Percentiles rank a stretch among this genome's conserved stretches.
These are phyloP conservation scores for Botrytis hyacinthi DNA, from an alignment of 2,329 filamentous ascomycete genomes.

Conservation along the genomic window DNA sequence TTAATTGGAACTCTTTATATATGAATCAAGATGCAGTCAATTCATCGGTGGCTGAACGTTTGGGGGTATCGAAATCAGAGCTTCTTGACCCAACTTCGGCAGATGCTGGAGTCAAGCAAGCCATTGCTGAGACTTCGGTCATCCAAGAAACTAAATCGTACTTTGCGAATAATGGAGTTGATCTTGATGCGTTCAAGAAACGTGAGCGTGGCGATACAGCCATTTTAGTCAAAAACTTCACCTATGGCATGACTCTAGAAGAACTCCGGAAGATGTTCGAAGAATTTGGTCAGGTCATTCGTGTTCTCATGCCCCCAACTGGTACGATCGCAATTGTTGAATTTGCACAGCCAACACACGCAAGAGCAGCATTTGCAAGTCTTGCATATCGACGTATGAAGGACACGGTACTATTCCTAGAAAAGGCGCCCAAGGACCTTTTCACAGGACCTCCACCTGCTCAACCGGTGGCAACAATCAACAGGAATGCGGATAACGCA, in stretches of 20 bases:
- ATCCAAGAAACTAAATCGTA: slow-evolving; percentile 96
- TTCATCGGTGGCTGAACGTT: slow-evolving; percentile 77
- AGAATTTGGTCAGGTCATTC: slow-evolving; percentile 71
- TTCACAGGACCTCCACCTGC: slow-evolving; percentile 48
- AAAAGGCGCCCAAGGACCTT: slow-evolving; percentile 85
- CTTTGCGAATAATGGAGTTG: slow-evolving; percentile 82
- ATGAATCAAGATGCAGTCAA: slow-evolving; percentile 97
- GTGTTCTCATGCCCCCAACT: slow-evolving; percentile 86
- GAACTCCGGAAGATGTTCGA: slow-evolving; percentile 52
- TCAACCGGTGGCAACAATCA: slow-evolving; percentile 24
- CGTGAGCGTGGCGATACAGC: slow-evolving; percentile 80
- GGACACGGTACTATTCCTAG: slow-evolving; percentile 86
- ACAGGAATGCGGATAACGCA: slow-evolving; percentile 26
- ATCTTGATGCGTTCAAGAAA: slow-evolving; percentile 87
- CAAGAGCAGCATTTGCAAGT: slow-evolving; percentile 77
- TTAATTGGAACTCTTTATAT: slow-evolving; percentile 99
- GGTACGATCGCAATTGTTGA: slow-evolving; percentile 94
- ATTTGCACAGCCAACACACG: slow-evolving; percentile 75
- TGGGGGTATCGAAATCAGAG: slow-evolving; percentile 88
- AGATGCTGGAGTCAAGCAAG: slow-evolving; percentile 93
- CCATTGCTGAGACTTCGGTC: slow-evolving; percentile 90
- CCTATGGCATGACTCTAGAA: slow-evolving; percentile 61
- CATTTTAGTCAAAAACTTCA: slow-evolving; percentile 93
- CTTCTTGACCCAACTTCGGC: slow-evolving; percentile 93
- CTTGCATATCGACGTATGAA: slow-evolving; percentile 89